Evolutionary conservation across 345 rosid genomes (phyloP).

Genomic region (Balakata baccata): DNA sequence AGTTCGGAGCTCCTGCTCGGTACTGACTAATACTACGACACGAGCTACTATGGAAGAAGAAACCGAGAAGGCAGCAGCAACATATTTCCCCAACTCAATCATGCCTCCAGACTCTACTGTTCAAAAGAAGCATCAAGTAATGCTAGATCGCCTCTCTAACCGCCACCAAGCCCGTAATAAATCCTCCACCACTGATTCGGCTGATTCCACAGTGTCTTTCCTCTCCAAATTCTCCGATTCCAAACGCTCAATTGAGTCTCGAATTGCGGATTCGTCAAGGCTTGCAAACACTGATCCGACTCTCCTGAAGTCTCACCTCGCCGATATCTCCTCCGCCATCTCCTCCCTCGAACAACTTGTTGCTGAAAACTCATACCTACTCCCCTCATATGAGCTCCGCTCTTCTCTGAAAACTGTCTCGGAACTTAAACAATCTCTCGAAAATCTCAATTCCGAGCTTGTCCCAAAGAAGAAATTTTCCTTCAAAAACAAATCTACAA

Average conservation of each 20-base stretch:
- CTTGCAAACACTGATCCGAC: constrained; percentile 37
- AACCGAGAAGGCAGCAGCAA: constrained; percentile 12
- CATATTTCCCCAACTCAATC: neutral
- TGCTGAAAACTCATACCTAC: constrained; percentile 65
- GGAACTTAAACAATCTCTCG: constrained; percentile 62
- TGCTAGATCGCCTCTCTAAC: constrained; percentile 78
- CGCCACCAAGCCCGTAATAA: constrained; percentile 60
- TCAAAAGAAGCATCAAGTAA: constrained; percentile 58
- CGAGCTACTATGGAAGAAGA: constrained; percentile 27
- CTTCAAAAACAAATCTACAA: constrained; percentile 53
- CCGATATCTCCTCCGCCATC: constrained; percentile 53
- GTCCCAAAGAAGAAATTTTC: constrained; percentile 73
- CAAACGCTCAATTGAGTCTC: constrained; percentile 51
- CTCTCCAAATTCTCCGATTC: constrained; percentile 56
- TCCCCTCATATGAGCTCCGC: constrained; percentile 78
- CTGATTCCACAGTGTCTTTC: constrained; percentile 55
- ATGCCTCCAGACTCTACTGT: constrained; percentile 8
- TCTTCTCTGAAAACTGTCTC: constrained; percentile 64
- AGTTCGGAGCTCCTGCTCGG: no score
- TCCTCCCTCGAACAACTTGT: constrained; percentile 65
- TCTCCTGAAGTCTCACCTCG: constrained; percentile 44
- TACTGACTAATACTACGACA: no score
- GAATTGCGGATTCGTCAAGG: constrained; percentile 31
- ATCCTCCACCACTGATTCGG: constrained; percentile 36
- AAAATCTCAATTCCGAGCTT: constrained; percentile 41